Evolutionary conservation across 495 filamentous ascomycete species (phyloP), one percentile per base, ranked within the genome.

Genomic region (Astrocystis sublimbata): DNA sequence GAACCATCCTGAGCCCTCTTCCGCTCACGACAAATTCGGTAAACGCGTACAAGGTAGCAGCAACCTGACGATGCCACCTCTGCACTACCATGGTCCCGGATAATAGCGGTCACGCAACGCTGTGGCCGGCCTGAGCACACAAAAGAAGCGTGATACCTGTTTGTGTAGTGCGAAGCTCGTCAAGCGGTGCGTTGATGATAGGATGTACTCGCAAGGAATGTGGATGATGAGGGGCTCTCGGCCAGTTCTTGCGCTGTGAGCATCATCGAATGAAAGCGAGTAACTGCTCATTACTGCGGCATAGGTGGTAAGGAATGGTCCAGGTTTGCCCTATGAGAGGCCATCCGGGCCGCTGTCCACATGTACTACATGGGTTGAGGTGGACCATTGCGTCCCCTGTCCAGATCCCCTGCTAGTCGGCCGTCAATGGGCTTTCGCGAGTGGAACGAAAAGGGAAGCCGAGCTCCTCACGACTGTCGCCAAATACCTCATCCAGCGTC

Each of bases 261-360:
- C 64, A 60, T 42, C 50, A 61, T 70, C 69, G 67, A 72, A 72
- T 72, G 69, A 67, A 68, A 65, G 58, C 60, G 59, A 62, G 45
- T 57, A 72, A 55, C 40, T 58, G 24, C 69, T 64, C 63, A 69
- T 70, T 65, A 66, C 67, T 58, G 57, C 60, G 69, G 67, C 66
- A 66, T 64, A 62, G 70, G 67, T 68, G 65, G 70, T 65, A 72
- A 63, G 65, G 56, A 66, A 65, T 70, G 70, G 67, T 58, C 67
- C 70, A 54, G 66, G 67, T 72, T 66, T 63, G 67, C 67, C 70
- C 70, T 72, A 72, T 72, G 70, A 72, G 61, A 72, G 58, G 35
- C 52, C 46, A 49, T 49, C 38, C 58, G 47, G 46, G 42, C 45
- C 33, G 17, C 47, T 33, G 47, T 15, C 58, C 58, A 61, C 58